Percentiles rank a stretch among this genome's conserved stretches.
Evolutionary conservation across 208 protist genomes (phyloP).

Genomic region (Phytomonas sp.): DNA sequence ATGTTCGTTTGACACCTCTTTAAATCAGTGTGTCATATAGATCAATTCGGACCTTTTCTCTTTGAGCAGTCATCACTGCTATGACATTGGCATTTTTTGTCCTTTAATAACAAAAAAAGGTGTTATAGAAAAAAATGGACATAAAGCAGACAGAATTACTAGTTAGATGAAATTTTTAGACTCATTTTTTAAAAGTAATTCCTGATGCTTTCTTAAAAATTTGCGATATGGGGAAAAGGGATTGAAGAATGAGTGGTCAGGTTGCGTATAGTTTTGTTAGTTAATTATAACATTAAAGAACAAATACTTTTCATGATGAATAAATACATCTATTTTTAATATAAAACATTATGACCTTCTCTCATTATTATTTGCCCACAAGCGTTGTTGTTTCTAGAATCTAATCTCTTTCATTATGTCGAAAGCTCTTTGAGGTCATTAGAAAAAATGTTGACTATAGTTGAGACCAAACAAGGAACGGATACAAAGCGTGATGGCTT

Average conservation of each 20-base stretch:
- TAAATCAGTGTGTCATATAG: not conserved
- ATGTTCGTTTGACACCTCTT: not conserved
- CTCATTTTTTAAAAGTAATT: not conserved
- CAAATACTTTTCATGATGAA: not conserved
- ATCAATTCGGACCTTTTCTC: not conserved
- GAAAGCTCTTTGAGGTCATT: not conserved
- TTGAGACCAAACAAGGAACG: not conserved
- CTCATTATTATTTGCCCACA: not conserved
- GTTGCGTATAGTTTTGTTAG: not conserved
- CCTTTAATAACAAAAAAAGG: not conserved
- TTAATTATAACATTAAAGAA: not conserved
- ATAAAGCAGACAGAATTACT: not conserved
- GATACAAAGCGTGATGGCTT: slow-evolving; percentile 2
- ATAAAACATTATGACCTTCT: not conserved
- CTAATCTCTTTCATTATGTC: not conserved
- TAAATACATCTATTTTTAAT: not conserved
- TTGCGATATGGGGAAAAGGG: not conserved
- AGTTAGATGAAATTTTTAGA: not conserved
- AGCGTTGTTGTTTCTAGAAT: not conserved
- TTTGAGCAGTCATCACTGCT: not conserved
- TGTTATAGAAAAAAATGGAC: not conserved
- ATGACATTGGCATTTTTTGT: not conserved
- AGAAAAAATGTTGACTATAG: not conserved
- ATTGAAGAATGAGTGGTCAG: not conserved
- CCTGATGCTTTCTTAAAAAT: not conserved